Percentiles rank a stretch among this genome's conserved stretches.
These are phyloP conservation scores for Kwoniella bestiolae DNA, from an alignment of 768 basidiomycete genomes.

Conservation along the genomic window DNA sequence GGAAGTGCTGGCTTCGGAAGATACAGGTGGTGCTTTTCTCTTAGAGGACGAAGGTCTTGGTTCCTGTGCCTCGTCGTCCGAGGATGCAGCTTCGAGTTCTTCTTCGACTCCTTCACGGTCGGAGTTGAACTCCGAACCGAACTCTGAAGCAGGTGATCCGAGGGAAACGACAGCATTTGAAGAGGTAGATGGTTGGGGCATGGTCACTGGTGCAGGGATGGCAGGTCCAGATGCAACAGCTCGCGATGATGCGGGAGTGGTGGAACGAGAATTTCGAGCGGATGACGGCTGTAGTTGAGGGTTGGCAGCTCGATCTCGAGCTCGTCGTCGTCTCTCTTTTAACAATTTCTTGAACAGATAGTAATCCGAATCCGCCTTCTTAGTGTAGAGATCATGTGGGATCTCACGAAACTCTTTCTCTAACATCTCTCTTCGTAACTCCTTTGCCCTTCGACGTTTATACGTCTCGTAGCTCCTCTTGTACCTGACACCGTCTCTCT, in stretches of 20 bases:
- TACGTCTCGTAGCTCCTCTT: slow-evolving; percentile 26
- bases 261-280: neutral
- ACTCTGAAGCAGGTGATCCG: slow-evolving; percentile 8
- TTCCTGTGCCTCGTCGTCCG: slow-evolving; percentile 12
- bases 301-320: neutral
- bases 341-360: slow-evolving; percentile 31
- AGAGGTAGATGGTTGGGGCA: neutral
- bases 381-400: slow-evolving; percentile 14
- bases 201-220: neutral
- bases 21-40: neutral
- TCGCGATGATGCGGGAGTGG: neutral
- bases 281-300: neutral
- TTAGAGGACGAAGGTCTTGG: neutral
- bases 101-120: slow-evolving; percentile 15
- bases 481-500: neutral
- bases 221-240: neutral
- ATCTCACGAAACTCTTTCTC: neutral
- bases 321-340: slow-evolving; percentile 10
- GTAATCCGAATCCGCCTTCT: slow-evolving; percentile 41
- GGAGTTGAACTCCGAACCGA: slow-evolving; percentile 20
- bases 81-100: neutral
- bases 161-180: neutral
- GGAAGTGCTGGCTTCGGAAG: neutral
- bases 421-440: slow-evolving; percentile 19
- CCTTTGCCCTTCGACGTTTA: slow-evolving; percentile 25